Percentiles rank a stretch among this genome's conserved stretches.
Evolutionary conservation across 2,329 filamentous ascomycete species (phyloP).

Genomic region (Colletotrichum liaoningense): DNA sequence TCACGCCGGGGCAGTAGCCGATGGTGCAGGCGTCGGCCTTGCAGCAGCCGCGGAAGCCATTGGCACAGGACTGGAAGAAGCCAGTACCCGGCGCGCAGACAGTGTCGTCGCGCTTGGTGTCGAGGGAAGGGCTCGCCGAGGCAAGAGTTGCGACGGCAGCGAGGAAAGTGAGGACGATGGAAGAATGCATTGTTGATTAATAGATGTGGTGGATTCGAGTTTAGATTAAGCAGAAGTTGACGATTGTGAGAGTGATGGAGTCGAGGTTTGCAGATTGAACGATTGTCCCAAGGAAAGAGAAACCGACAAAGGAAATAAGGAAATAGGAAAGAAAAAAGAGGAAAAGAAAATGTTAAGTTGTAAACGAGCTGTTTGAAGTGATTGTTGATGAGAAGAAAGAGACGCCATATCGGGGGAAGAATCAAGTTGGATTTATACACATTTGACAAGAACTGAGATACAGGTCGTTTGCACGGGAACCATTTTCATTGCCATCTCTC

Average conservation of each 20-base stretch:
- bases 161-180: slow-evolving; percentile 15
- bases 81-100: slow-evolving; percentile 15
- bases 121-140: neutral
- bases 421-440: slow-evolving; percentile 16
- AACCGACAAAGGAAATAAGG: slow-evolving; percentile 32
- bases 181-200: slow-evolving; percentile 27
- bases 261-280: neutral
- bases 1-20: slow-evolving; percentile 26
- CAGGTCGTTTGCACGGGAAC: neutral
- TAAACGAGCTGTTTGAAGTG: slow-evolving; percentile 1
- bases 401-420: neutral
- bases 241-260: neutral
- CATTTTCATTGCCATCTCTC: neutral
- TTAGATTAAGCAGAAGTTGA: neutral
- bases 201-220: neutral
- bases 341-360: neutral
- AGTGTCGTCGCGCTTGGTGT: slow-evolving; percentile 9
- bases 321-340: slow-evolving; percentile 8
- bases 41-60: slow-evolving; percentile 28
- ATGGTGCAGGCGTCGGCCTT: slow-evolving; percentile 27
- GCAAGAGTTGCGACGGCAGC: slow-evolving; percentile 8
- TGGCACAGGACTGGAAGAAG: slow-evolving; percentile 30
- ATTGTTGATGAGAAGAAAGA: slow-evolving; percentile 16
- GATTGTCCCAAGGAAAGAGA: slow-evolving; percentile 16
- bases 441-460: neutral